Percentiles rank a stretch among this genome's conserved stretches.
Conservation (phyloP, 2,329 filamentous ascomycete species). For the Nectriaceae sp. region DNA sequence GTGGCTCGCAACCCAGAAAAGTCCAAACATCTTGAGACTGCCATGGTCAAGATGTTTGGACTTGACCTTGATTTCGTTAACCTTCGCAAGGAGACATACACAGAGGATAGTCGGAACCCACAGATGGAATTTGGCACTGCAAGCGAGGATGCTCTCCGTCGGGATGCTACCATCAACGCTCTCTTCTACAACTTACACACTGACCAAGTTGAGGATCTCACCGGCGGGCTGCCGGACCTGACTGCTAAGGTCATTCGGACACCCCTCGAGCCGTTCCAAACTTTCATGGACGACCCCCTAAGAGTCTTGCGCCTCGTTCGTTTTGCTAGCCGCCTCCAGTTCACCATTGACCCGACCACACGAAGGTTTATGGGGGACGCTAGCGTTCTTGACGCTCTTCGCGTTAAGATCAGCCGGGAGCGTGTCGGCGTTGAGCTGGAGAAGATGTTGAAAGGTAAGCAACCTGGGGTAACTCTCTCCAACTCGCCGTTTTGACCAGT, state of each 20-base stretch:
- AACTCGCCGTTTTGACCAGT: too few relatives aligned
- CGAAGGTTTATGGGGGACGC: conserved; percentile 73
- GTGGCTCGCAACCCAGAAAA: conserved; percentile 93
- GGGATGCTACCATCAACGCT: conserved; percentile 93
- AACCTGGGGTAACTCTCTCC: background rate
- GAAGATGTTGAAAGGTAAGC: conserved; percentile 79
- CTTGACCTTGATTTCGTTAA: conserved; percentile 95
- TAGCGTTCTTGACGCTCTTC: conserved; percentile 79
- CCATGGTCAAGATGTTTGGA: conserved; percentile 81
- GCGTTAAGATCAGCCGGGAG: conserved; percentile 88
- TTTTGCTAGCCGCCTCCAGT: conserved; percentile 84
- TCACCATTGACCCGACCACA: conserved; percentile 71
- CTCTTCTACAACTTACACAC: conserved; percentile 94
- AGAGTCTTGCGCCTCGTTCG: conserved; percentile 84
- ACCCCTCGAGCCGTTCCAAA: conserved; percentile 84
- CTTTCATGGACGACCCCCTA: conserved; percentile 91
- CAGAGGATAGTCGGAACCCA: conserved; percentile 85
- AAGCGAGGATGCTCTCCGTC: conserved; percentile 82
- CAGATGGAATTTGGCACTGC: conserved; percentile 93
- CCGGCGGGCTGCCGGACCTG: conserved; percentile 77
- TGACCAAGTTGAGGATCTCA: conserved; percentile 80
- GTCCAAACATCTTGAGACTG: conserved; percentile 93
- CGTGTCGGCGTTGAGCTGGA: conserved; percentile 84
- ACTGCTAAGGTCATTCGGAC: conserved; percentile 73
- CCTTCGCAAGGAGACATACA: conserved; percentile 86